Conservation (phyloP, 768 basidiomycete species). For the Strobilomyces echinocephalus region DNA sequence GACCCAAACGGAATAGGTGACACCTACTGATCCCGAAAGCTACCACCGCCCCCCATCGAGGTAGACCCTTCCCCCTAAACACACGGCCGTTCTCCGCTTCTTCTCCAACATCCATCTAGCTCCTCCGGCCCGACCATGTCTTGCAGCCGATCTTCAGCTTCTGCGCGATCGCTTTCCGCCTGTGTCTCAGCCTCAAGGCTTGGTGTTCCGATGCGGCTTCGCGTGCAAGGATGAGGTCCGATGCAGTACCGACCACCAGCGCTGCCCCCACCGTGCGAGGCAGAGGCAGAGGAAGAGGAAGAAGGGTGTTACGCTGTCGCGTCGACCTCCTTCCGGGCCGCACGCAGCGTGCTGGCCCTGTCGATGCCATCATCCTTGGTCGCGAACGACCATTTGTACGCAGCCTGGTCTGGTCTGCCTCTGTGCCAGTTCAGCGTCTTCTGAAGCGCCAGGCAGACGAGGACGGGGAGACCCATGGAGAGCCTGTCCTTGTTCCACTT, state of each 20-base stretch:
- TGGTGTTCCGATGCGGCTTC: conserved; percentile 55
- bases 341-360: conserved; percentile 45
- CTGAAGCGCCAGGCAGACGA: too few species aligned
- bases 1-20: not conserved
- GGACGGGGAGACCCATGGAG: conserved; percentile 34
- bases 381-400: conserved; percentile 86
- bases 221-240: conserved; percentile 65
- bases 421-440: conserved; percentile 21
- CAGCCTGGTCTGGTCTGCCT: conserved; percentile 56
- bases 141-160: conserved; percentile 66
- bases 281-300: not conserved
- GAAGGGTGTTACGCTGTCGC: conserved; percentile 36
- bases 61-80: conserved; percentile 65
- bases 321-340: conserved; percentile 57
- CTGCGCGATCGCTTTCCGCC: conserved; percentile 64
- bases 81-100: conserved; percentile 70
- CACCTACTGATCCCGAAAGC: conserved; percentile 67
- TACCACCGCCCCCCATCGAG: too few species aligned
- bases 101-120: conserved; percentile 86
- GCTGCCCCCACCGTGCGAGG: not conserved
- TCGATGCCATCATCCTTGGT: conserved; percentile 61
- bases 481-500: conserved; percentile 84
- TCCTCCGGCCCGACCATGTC: conserved; percentile 77
- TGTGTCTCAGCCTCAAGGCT: conserved; percentile 47
- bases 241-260: conserved; percentile 56